phyloP scores from a whole-genome alignment of 208 protist genomes.

The Trypanosoma brucei region DNA sequence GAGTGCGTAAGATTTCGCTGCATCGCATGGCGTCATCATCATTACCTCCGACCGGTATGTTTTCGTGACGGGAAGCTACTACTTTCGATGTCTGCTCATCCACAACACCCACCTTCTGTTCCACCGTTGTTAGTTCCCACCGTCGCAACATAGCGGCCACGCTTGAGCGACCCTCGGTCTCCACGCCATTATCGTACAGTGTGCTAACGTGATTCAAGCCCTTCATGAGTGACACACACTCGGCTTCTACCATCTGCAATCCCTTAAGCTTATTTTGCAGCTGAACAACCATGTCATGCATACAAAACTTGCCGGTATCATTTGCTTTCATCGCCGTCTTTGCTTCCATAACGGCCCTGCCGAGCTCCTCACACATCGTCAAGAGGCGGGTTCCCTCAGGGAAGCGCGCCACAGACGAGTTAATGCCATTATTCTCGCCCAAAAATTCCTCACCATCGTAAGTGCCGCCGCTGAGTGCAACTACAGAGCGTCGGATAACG shows the following conservation, averaged over 20 bases:
- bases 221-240: slow-evolving; percentile 36
- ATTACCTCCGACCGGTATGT: too few species aligned
- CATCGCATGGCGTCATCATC: neutral
- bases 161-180: too few species aligned
- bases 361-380: slow-evolving; percentile 14
- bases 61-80: too few species aligned
- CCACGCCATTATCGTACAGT: too few species aligned
- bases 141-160: too few species aligned
- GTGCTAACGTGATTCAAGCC: neutral
- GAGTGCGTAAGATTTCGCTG: slow-evolving; percentile 12
- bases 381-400: neutral
- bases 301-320: slow-evolving; percentile 13
- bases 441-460: slow-evolving; percentile 27
- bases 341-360: slow-evolving; percentile 36
- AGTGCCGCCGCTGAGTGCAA: slow-evolving; percentile 29
- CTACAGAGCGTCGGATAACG: slow-evolving; percentile 34
- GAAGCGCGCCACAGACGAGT: neutral
- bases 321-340: slow-evolving; percentile 23
- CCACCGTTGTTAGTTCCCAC: too few species aligned
- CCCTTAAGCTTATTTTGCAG: slow-evolving; percentile 35
- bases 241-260: slow-evolving; percentile 31
- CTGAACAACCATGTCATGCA: slow-evolving; percentile 30
- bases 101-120: too few species aligned
- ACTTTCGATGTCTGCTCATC: too few species aligned
- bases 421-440: slow-evolving; percentile 20